Conservation (phyloP, 768 basidiomycete species). For the Mycena galopus region DNA sequence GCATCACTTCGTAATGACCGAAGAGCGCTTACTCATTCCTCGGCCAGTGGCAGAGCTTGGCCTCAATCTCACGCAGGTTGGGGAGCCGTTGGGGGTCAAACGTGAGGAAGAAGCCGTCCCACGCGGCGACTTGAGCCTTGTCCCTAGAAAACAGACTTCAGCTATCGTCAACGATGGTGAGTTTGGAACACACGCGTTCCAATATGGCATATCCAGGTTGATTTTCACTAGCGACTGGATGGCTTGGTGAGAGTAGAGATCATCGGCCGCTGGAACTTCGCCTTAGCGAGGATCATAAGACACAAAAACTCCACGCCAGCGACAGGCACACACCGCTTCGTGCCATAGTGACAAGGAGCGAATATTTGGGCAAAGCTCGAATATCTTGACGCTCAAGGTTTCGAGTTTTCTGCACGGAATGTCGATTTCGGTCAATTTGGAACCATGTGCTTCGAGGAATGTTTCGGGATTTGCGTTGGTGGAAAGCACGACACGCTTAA, state of each 20-base stretch:
- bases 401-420: neutral
- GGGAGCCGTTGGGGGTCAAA: conserved; percentile 14
- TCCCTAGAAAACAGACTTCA: neutral
- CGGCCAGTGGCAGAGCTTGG: conserved; percentile 15
- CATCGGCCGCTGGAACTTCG: neutral
- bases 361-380: conserved; percentile 15
- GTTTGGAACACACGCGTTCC: neutral
- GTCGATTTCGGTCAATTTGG: conserved; percentile 3
- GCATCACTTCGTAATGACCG: neutral
- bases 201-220: neutral
- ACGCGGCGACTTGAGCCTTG: neutral
- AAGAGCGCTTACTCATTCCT: conserved; percentile 20
- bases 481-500: neutral
- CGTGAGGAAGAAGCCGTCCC: conserved; percentile 10
- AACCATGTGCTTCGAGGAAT: conserved; percentile 10
- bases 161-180: neutral
- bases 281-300: neutral
- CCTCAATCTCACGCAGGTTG: conserved; percentile 11
- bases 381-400: neutral
- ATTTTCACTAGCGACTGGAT: conserved; percentile 4
- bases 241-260: neutral
- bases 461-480: neutral
- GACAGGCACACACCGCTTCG: neutral
- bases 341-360: neutral
- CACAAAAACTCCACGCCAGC: neutral